Evolutionary conservation across 148 eudicot species (phyloP).

Genomic region (Talinum fruticosum): DNA sequence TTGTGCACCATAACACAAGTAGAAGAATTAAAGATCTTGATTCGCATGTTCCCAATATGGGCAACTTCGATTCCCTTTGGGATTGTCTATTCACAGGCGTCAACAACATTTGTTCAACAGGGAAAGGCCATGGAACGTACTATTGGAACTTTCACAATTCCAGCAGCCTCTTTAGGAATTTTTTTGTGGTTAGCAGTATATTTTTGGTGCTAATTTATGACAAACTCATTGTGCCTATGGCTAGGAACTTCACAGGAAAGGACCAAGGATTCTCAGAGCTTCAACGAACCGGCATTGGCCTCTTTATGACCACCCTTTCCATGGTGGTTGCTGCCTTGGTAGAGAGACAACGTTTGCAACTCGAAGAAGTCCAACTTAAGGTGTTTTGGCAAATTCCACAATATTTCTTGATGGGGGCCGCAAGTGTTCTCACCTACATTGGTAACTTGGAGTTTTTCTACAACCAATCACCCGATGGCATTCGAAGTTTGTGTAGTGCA

Average conservation of each 20-base stretch:
- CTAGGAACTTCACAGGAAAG: constrained; percentile 28
- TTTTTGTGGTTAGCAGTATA: constrained; percentile 40
- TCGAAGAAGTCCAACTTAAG: background rate
- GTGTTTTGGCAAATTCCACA: constrained; percentile 13
- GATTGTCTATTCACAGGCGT: constrained; percentile 36
- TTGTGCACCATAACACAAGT: constrained; percentile 54
- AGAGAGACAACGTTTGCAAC: constrained; percentile 30
- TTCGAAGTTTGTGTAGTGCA: constrained; percentile 41
- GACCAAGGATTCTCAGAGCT: constrained; percentile 42
- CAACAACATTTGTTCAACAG: constrained; percentile 44
- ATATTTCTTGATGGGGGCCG: constrained; percentile 33
- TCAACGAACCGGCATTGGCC: constrained; percentile 50
- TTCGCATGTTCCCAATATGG: constrained; percentile 48
- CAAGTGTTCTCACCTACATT: constrained; percentile 34
- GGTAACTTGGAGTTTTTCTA: constrained; percentile 48
- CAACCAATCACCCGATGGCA: constrained; percentile 39
- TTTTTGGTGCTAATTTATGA: constrained; percentile 40
- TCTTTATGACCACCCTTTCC: constrained; percentile 34
- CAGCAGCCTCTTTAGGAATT: constrained; percentile 41
- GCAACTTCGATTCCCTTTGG: constrained; percentile 36
- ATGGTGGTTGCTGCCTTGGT: constrained; percentile 32
- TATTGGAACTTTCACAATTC: constrained; percentile 42
- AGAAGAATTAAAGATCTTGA: constrained; percentile 43
- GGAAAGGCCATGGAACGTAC: constrained; percentile 46
- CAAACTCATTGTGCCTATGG: constrained; percentile 32